phyloP scores from a whole-genome alignment of 1,284 basidiomycete genomes.

The Puccinia coronata region DNA sequence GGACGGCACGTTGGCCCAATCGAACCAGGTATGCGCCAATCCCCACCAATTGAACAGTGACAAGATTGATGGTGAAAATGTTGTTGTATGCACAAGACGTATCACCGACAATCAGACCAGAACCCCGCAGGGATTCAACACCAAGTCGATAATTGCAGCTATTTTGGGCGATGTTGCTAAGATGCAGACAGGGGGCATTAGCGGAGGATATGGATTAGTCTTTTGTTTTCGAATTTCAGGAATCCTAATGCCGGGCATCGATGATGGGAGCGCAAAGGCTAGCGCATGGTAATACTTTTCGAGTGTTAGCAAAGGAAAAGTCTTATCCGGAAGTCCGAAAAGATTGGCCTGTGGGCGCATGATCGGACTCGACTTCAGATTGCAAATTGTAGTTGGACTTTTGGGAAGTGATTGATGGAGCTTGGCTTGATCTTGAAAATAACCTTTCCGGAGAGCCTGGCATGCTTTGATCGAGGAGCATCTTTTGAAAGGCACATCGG shows the following conservation, averaged over 20 bases:
- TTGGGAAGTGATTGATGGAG: constrained; percentile 29
- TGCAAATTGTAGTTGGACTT: constrained; percentile 48
- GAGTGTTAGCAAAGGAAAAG: constrained; percentile 44
- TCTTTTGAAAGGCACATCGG: constrained; percentile 61
- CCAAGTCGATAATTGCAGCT: constrained; percentile 82
- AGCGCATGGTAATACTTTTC: constrained; percentile 49
- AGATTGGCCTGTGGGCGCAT: constrained; percentile 31
- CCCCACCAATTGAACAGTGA: constrained; percentile 96
- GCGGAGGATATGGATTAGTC: not conserved
- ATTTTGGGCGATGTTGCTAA: not conserved
- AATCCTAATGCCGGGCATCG: constrained; percentile 42
- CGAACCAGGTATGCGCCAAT: constrained; percentile 99
- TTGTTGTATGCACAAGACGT: constrained; percentile 97
- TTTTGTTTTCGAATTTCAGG: constrained; percentile 34
- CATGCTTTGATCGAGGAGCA: constrained; percentile 63
- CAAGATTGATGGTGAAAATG: constrained; percentile 98
- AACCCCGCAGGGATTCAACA: constrained; percentile 92
- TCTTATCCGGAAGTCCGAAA: constrained; percentile 37
- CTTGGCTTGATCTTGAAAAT: constrained; percentile 30
- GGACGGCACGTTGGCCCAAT: constrained; percentile 94
- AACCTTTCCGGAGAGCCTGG: constrained; percentile 54
- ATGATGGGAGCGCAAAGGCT: constrained; percentile 44
- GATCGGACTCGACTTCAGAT: constrained; percentile 49
- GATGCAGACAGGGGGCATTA: not conserved
- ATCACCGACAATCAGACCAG: constrained; percentile 97